Conservation (phyloP, 768 basidiomycete genomes). For the Boletus barrowsii region DNA sequence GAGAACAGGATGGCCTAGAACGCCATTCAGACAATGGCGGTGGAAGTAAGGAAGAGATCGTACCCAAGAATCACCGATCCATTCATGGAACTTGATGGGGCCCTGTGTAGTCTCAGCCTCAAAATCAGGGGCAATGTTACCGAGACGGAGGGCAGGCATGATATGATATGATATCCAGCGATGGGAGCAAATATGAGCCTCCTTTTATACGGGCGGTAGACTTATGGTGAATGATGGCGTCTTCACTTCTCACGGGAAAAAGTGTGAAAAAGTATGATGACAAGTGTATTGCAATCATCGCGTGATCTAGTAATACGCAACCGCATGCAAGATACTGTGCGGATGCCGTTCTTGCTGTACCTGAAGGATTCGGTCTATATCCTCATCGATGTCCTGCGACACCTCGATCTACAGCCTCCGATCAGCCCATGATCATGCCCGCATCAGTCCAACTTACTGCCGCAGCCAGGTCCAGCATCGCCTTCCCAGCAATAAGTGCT, state of each 20-base stretch:
- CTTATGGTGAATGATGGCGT: constrained; percentile 45
- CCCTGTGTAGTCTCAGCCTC: constrained; percentile 87
- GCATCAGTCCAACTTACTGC: constrained; percentile 56
- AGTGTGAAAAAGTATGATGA: neutral
- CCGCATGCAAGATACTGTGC: constrained; percentile 85
- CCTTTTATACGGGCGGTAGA: constrained; percentile 2
- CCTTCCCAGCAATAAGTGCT: constrained; percentile 91
- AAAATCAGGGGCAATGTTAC: constrained; percentile 88
- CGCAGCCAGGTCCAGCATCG: constrained; percentile 86
- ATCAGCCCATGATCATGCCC: constrained; percentile 9
- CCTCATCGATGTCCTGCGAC: constrained; percentile 84
- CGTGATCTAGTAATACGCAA: constrained; percentile 75
- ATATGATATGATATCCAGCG: constrained; percentile 8
- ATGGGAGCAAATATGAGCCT: constrained; percentile 1
- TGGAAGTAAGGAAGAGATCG: constrained; percentile 16
- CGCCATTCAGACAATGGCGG: neutral
- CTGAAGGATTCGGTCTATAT: constrained; percentile 84
- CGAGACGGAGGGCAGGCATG: constrained; percentile 68
- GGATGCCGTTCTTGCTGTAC: constrained; percentile 87
- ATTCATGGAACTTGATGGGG: constrained; percentile 88
- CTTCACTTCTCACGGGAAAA: constrained; percentile 57
- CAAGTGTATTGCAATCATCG: constrained; percentile 20
- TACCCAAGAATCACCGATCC: constrained; percentile 87
- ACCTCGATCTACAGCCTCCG: constrained; percentile 66
- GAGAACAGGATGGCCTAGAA: constrained; percentile 86